Percentiles rank a stretch among this genome's conserved stretches.
phyloP scores from a whole-genome alignment of 2,329 filamentous ascomycete species.

The Trichoderma citrinoviride region DNA sequence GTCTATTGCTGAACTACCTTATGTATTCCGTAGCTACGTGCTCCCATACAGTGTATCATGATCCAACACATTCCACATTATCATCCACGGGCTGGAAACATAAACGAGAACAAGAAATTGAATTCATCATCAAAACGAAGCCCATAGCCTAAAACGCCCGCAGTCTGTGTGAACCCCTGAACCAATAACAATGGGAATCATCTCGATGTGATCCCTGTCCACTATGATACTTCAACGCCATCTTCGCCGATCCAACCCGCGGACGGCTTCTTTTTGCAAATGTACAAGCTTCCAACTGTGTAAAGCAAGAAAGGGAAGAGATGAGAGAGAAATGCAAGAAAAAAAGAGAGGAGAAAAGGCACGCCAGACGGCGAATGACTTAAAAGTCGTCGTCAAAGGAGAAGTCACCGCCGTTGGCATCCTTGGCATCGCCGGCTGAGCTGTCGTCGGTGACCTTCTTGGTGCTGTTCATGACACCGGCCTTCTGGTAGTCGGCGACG shows the following conservation, averaged over 20 bases:
- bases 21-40: constrained; percentile 18
- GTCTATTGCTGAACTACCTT: constrained; percentile 14
- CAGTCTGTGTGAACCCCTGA: constrained; percentile 21
- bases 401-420: constrained; percentile 73
- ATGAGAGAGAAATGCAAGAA: neutral
- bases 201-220: neutral
- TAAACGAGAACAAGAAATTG: neutral
- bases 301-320: neutral
- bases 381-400: constrained; percentile 97
- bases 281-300: constrained; percentile 15
- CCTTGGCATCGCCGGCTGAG: constrained; percentile 50
- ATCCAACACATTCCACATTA: constrained; percentile 25
- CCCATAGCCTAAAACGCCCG: constrained; percentile 24
- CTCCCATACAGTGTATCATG: constrained; percentile 25
- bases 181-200: constrained; percentile 9
- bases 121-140: neutral
- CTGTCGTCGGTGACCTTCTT: constrained; percentile 64
- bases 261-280: constrained; percentile 19
- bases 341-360: constrained; percentile 21
- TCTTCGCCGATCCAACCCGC: constrained; percentile 20
- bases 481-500: constrained; percentile 99
- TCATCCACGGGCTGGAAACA: neutral
- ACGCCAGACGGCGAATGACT: constrained; percentile 38
- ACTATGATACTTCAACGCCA: constrained; percentile 16
- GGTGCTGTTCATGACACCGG: constrained; percentile 87